These are phyloP conservation scores for Moesziomyces aphidis DNA, from an alignment of 1,284 basidiomycete species.

Conservation along the genomic window DNA sequence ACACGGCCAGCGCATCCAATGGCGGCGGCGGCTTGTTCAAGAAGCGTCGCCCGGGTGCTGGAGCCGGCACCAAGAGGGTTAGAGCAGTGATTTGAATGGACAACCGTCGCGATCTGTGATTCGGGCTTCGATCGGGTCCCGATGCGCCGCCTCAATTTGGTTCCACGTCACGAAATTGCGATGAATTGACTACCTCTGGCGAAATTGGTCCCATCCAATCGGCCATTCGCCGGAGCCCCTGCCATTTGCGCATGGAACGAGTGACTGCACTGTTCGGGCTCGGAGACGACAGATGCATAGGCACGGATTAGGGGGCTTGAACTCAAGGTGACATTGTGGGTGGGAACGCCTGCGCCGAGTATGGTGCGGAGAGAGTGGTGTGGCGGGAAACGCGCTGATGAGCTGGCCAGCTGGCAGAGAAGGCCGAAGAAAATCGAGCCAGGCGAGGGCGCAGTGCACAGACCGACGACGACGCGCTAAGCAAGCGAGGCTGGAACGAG, in stretches of 20 bases:
- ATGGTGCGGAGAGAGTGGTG: constrained; percentile 1
- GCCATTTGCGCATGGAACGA: too few species aligned
- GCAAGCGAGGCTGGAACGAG: constrained; percentile 19
- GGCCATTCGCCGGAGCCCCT: not conserved
- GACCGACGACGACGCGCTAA: constrained; percentile 17
- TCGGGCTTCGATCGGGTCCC: constrained; percentile 6
- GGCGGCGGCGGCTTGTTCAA: constrained; percentile 50
- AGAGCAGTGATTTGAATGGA: constrained; percentile 37
- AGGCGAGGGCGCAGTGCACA: constrained; percentile 12
- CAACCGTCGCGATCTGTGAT: not conserved
- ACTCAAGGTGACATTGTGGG: not conserved
- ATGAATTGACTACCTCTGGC: too few species aligned
- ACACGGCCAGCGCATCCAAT: constrained; percentile 1
- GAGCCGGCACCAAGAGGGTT: constrained; percentile 57
- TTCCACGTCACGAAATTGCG: constrained; percentile 28
- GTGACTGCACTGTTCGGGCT: not conserved
- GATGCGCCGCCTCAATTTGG: not conserved
- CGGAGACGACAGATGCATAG: too few species aligned
- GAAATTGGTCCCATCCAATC: too few species aligned
- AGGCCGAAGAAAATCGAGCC: constrained; percentile 24
- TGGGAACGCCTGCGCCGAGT: not conserved
- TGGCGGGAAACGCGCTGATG: not conserved
- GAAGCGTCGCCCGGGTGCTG: constrained; percentile 54
- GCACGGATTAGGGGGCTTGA: not conserved
- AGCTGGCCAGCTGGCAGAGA: constrained; percentile 12